Evolutionary conservation across 1,284 basidiomycete genomes (phyloP).

Genomic region (Irpex lacteus): DNA sequence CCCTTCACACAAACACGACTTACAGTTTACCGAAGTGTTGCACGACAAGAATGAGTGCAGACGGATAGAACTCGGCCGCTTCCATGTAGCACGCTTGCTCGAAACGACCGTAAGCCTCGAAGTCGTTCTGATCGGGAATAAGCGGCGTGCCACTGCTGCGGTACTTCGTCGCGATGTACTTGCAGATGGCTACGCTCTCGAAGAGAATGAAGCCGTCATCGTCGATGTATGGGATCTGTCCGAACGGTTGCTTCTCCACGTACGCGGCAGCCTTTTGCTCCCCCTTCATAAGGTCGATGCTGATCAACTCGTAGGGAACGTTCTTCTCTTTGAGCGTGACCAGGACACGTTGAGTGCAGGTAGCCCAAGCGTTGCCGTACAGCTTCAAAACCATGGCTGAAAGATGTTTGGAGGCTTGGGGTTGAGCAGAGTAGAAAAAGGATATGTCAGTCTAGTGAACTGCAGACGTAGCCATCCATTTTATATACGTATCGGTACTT

Average conservation of each 20-base stretch:
- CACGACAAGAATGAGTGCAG: neutral
- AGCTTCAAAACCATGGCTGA: conserved; percentile 34
- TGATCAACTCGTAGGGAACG: conserved; percentile 48
- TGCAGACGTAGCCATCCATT: too few relatives aligned
- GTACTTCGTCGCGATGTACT: conserved; percentile 38
- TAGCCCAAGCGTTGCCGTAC: conserved; percentile 38
- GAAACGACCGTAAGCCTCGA: neutral
- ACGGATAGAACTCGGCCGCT: neutral
- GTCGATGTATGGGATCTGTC: conserved; percentile 65
- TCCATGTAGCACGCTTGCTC: neutral
- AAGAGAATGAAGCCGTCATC: conserved; percentile 45
- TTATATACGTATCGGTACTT: too few relatives aligned
- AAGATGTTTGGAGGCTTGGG: too few relatives aligned
- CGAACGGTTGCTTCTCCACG: conserved; percentile 57
- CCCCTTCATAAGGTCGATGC: conserved; percentile 38
- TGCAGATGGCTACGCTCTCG: conserved; percentile 52
- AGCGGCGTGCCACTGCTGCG: neutral
- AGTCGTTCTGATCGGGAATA: neutral
- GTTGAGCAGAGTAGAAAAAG: too few relatives aligned
- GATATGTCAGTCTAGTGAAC: too few relatives aligned
- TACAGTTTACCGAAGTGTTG: neutral
- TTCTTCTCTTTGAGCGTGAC: conserved; percentile 47
- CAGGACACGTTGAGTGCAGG: conserved; percentile 46
- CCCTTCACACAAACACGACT: neutral
- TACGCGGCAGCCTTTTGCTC: conserved; percentile 48